phyloP scores from a whole-genome alignment of 1,284 basidiomycete species.

The Phellopilus nigrolimitatus region DNA sequence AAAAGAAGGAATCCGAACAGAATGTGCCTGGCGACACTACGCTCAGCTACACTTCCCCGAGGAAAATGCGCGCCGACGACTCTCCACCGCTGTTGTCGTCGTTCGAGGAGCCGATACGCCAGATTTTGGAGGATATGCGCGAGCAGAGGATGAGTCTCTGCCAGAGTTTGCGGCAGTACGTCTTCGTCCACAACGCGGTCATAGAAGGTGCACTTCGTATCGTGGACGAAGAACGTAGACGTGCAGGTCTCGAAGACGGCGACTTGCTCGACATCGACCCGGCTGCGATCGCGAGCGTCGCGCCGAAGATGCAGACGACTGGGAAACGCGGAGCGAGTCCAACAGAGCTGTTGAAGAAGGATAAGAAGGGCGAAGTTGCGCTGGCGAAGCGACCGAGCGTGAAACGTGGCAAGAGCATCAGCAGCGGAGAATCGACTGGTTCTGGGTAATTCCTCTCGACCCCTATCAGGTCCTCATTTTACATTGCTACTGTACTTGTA shows the following conservation, averaged over 20 bases:
- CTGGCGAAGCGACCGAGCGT: constrained; percentile 64
- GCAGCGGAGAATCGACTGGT: constrained; percentile 7
- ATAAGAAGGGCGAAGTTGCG: constrained; percentile 48
- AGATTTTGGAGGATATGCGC: constrained; percentile 83
- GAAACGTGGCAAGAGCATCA: constrained; percentile 35
- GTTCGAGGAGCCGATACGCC: constrained; percentile 69
- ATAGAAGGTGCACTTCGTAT: constrained; percentile 77
- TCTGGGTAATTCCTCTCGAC: neutral
- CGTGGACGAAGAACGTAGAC: constrained; percentile 64
- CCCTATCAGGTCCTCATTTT: neutral
- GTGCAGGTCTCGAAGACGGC: constrained; percentile 21
- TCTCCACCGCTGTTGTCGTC: constrained; percentile 58
- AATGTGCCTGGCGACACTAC: constrained; percentile 23
- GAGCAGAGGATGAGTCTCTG: constrained; percentile 90
- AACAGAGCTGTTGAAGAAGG: constrained; percentile 61
- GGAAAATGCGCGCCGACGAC: constrained; percentile 45
- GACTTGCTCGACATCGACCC: constrained; percentile 26
- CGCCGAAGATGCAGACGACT: constrained; percentile 9
- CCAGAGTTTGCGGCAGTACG: constrained; percentile 84
- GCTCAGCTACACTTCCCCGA: constrained; percentile 52
- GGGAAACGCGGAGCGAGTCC: constrained; percentile 68
- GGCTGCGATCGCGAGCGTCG: constrained; percentile 19
- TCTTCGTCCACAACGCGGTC: constrained; percentile 84
- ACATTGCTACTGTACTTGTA: neutral
- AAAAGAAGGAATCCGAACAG: constrained; percentile 20